Percentiles rank a stretch among this genome's conserved stretches.
Evolutionary conservation across 306 rosid species (phyloP).

Genomic region (Gastrolobium bilobum): DNA sequence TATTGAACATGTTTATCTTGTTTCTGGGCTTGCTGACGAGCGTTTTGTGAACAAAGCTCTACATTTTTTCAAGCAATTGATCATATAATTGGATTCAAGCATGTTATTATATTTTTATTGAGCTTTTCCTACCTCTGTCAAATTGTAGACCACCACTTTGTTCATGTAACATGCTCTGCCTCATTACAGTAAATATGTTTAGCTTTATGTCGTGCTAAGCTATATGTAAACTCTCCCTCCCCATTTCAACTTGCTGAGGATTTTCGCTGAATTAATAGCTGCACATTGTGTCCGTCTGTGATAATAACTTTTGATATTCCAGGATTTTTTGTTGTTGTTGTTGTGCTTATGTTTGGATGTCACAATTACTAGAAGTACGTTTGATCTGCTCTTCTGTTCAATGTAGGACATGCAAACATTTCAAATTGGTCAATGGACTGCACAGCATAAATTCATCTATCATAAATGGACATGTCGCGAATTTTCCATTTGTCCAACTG

Average conservation of each 20-base stretch:
- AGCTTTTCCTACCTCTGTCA: not conserved
- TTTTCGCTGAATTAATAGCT: not conserved
- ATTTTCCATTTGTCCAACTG: conserved; percentile 38
- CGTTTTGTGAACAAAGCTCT: not conserved
- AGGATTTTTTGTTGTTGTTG: not conserved
- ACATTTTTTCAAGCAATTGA: not conserved
- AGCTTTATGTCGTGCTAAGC: conserved; percentile 22
- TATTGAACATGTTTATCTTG: not conserved
- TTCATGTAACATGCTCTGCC: not conserved
- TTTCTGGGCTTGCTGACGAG: not conserved
- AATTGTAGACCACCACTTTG: conserved; percentile 3
- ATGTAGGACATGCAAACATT: conserved; percentile 35
- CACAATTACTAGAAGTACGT: not conserved
- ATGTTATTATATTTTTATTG: not conserved
- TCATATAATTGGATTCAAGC: not conserved
- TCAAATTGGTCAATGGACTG: conserved; percentile 50
- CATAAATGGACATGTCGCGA: conserved; percentile 2
- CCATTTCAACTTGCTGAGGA: not conserved
- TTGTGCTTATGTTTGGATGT: not conserved
- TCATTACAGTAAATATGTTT: not conserved
- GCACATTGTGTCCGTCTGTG: not conserved
- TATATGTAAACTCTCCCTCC: not conserved
- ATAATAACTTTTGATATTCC: not conserved
- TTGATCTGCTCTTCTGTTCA: conserved; percentile 10
- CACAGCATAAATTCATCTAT: conserved; percentile 27